Conservation (phyloP, 2,329 filamentous ascomycete species). For the Grosmannia penicillata region DNA sequence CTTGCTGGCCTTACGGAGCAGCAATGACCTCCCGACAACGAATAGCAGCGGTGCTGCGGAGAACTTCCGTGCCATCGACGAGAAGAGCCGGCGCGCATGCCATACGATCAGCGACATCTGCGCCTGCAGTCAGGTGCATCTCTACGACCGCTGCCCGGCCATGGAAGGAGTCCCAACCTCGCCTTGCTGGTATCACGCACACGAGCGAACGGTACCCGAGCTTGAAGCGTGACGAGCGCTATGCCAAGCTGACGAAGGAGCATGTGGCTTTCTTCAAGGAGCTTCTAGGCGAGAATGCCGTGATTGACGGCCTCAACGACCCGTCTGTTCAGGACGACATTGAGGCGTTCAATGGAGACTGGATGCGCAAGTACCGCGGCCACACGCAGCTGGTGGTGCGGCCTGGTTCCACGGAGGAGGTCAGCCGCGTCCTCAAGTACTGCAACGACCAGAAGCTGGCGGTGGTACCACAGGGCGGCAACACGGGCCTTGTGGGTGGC, state of each 20-base stretch:
- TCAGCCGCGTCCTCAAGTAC: conserved; percentile 82
- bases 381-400: conserved; percentile 79
- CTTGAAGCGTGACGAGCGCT: conserved; percentile 65
- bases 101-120: no score
- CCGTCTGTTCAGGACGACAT: conserved; percentile 62
- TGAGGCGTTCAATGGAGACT: conserved; percentile 88
- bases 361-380: conserved; percentile 97
- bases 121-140: no score
- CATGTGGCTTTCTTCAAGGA: conserved; percentile 74
- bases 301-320: conserved; percentile 69
- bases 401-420: conserved; percentile 70
- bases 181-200: conserved; percentile 36
- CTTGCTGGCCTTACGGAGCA: no score
- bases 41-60: no score
- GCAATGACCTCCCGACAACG: no score
- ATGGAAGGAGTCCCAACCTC: neutral
- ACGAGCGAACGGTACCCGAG: conserved; percentile 79
- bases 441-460: conserved; percentile 88
- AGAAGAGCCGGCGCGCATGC: no score
- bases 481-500: conserved; percentile 89
- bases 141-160: conserved; percentile 4
- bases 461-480: conserved; percentile 92
- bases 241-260: conserved; percentile 55
- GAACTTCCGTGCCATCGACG: no score
- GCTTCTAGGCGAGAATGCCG: conserved; percentile 61